Evolutionary conservation across 148 eudicot species (phyloP).

Genomic region (Arbutus unedo): DNA sequence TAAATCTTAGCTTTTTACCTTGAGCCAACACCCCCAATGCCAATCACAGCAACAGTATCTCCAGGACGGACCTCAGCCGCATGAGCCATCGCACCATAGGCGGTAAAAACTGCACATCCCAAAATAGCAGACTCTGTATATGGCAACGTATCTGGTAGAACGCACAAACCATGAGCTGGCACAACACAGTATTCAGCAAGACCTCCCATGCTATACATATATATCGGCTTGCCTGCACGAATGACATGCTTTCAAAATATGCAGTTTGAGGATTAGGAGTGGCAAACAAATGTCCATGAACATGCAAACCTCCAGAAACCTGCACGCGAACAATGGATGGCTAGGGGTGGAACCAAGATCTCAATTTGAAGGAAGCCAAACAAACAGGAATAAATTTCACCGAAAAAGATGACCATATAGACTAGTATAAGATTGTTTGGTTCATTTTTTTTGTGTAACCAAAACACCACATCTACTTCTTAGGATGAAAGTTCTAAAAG

Average conservation of each 20-base stretch:
- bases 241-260: constrained; percentile 6
- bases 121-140: constrained; percentile 91
- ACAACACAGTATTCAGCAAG: constrained; percentile 93
- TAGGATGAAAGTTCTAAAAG: neutral
- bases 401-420: neutral
- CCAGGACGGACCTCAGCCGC: constrained; percentile 95
- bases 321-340: neutral
- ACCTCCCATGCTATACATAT: constrained; percentile 99
- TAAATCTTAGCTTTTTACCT: constrained; percentile 46
- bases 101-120: constrained; percentile 99
- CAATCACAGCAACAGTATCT: constrained; percentile 92
- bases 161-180: constrained; percentile 82
- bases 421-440: neutral
- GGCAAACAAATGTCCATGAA: constrained; percentile 1
- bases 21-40: constrained; percentile 98
- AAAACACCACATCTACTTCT: neutral
- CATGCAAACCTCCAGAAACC: neutral
- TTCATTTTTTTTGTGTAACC: neutral
- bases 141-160: constrained; percentile 82
- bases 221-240: constrained; percentile 83
- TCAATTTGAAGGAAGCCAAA: neutral
- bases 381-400: neutral
- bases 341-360: neutral
- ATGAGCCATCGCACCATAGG: constrained; percentile 99
- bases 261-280: neutral